Evolutionary conservation across 805 yeast genomes (phyloP).

Genomic region (Metschnikowia orientalis): DNA sequence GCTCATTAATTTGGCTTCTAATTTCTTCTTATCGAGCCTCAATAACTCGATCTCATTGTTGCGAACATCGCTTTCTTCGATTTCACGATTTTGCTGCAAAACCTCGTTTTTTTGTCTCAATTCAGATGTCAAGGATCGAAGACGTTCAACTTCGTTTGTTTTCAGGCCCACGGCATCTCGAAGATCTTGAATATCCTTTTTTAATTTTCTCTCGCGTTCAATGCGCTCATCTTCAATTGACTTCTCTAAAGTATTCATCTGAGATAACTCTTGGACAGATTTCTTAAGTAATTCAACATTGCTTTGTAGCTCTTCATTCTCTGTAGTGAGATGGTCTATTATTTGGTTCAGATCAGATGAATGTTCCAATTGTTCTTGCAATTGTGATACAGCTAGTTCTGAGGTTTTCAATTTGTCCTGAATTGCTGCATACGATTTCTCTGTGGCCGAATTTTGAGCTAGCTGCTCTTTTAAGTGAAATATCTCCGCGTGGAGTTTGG

Average conservation of each 20-base stretch:
- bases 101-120: background rate
- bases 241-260: conserved; percentile 45
- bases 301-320: conserved; percentile 33
- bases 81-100: background rate
- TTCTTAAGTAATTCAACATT: conserved; percentile 30
- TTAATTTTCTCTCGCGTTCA: conserved; percentile 30
- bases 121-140: background rate
- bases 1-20: background rate
- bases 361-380: conserved; percentile 32
- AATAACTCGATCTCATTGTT: conserved; percentile 3
- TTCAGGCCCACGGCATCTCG: too few species aligned
- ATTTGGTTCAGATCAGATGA: conserved; percentile 33
- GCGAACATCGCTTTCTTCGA: background rate
- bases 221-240: conserved; percentile 46
- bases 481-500: conserved; percentile 1
- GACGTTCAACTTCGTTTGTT: background rate
- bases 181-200: conserved; percentile 3
- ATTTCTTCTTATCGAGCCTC: conserved; percentile 1
- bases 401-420: conserved; percentile 18
- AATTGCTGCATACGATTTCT: conserved; percentile 3
- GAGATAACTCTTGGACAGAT: conserved; percentile 44
- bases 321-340: conserved; percentile 30
- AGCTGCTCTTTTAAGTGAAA: conserved; percentile 3
- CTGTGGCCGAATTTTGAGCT: background rate
- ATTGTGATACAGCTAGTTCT: conserved; percentile 21